Percentiles rank a stretch among this genome's conserved stretches.
Evolutionary conservation across 2,329 filamentous ascomycete species (phyloP).

Genomic region (Leptographium procerum): DNA sequence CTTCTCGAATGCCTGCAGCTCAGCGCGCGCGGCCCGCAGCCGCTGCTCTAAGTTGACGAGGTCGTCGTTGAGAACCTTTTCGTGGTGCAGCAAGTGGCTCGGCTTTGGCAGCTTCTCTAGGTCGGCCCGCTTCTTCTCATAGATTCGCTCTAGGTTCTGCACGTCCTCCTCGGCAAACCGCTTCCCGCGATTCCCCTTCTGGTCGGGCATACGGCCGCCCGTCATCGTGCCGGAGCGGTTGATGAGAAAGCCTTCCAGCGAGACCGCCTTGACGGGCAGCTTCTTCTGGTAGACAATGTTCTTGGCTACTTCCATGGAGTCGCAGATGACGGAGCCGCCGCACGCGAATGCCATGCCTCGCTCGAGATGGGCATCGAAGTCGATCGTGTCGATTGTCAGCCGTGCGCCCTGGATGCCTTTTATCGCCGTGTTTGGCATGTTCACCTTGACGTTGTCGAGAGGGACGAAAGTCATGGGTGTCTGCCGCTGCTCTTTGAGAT

Average conservation of each 20-base stretch:
- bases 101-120: conserved; percentile 69
- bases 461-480: conserved; percentile 90
- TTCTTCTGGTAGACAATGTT: conserved; percentile 76
- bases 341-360: conserved; percentile 92
- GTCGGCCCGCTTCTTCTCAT: conserved; percentile 65
- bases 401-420: conserved; percentile 81
- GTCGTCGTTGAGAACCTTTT: conserved; percentile 72
- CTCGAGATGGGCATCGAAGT: conserved; percentile 80
- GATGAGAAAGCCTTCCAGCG: conserved; percentile 88
- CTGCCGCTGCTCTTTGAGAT: conserved; percentile 80
- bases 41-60: conserved; percentile 70
- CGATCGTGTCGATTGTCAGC: conserved; percentile 89
- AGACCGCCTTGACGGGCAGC: conserved; percentile 88
- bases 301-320: conserved; percentile 76
- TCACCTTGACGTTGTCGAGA: conserved; percentile 93
- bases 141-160: conserved; percentile 68
- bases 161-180: conserved; percentile 86
- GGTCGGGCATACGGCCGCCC: conserved; percentile 71
- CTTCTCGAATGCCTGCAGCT: conserved; percentile 66
- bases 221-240: conserved; percentile 97
- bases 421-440: conserved; percentile 76
- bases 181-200: conserved; percentile 58
- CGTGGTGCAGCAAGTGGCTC: conserved; percentile 62
- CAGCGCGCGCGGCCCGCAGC: conserved; percentile 58
- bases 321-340: conserved; percentile 88